Conservation (phyloP, 495 filamentous ascomycete species). For the Tuber borchii region DNA sequence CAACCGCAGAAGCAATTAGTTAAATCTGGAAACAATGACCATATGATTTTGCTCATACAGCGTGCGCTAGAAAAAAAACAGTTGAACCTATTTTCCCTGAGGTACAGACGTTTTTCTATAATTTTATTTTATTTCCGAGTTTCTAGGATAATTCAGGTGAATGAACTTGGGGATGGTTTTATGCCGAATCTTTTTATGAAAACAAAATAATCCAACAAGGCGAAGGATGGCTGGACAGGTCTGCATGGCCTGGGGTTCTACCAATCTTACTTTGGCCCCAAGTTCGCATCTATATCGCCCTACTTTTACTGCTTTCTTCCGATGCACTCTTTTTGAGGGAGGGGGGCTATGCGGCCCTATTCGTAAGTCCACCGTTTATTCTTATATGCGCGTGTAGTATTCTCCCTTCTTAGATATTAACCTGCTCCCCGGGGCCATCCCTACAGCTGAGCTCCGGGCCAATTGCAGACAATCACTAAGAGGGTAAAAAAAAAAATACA, state of each 20-base stretch:
- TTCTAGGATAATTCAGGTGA: neutral
- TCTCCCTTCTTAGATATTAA: conserved; percentile 21
- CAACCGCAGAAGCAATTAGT: neutral
- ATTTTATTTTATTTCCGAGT: neutral
- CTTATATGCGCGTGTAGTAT: conserved; percentile 19
- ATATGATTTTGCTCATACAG: neutral
- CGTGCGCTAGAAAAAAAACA: neutral
- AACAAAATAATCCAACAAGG: neutral
- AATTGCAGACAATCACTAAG: neutral
- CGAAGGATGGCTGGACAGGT: neutral
- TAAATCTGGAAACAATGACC: neutral
- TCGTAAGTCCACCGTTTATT: conserved; percentile 17
- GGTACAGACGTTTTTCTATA: neutral
- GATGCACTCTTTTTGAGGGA: conserved; percentile 17
- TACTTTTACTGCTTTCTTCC: conserved; percentile 18
- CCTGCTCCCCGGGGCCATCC: conserved; percentile 22
- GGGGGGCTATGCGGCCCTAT: conserved; percentile 29
- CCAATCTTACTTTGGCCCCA: conserved; percentile 20
- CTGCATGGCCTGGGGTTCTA: neutral
- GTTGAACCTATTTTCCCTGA: neutral
- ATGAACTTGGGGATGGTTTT: neutral
- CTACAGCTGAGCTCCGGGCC: conserved; percentile 13
- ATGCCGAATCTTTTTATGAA: neutral
- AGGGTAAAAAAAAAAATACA: neutral
- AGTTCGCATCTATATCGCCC: conserved; percentile 25